Base-by-base conservation (phyloP, 2,329 filamentous ascomycete genomes). In the Fusarium redolens region DNA sequence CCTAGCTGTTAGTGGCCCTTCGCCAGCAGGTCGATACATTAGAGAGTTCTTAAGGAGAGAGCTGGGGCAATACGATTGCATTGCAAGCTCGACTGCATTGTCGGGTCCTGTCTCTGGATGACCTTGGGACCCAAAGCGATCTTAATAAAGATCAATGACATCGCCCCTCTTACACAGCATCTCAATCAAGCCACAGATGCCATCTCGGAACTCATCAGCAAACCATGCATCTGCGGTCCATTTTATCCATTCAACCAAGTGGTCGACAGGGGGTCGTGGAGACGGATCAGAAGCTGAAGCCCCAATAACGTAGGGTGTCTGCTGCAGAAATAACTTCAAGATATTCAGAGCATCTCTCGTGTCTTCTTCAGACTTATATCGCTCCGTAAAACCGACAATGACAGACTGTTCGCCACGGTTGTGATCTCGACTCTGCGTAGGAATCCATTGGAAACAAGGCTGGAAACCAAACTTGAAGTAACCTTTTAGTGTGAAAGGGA, bases 131-230 rank as follows among this genome's bases (percentile, higher is more conserved):
- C 12, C 10, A 43, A 72, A 72, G 3, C 63, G 52, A 41, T 59
- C 41, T 11, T 71, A 63, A 14, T 68, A 38, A 5, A 71, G 54
- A 18, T 72, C 68, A n/a, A 71, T 30, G 7, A 69, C 38, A n/a
- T 48, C 40, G 4, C 63, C 69, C 3, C 45, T 58, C 4, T 20
- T 40, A 18, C 68, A 68, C 0, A 64, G 13, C 14, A 60, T 50
- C 4, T 38, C 43, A 6, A 56, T 55, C 47, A 72, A 65, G 5
- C 37, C 12, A 12, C 33, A 54, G 22, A 30, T 54, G 2, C 33
- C 50, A 10, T 28, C 33, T 4, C 18, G 18, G 25, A 54, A 54
- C 3, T 40, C 33, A 4, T 54, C 33, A 9, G 14, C 14, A 9
- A 28, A 54, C 7, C 28, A 37, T 30, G 33, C 7, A 17, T 54